A percentile compares a stretch with the other conserved stretches of the same genome.
Evolutionary conservation across 495 filamentous ascomycete species (phyloP).

Genomic region (Amniculicola lignicola): DNA sequence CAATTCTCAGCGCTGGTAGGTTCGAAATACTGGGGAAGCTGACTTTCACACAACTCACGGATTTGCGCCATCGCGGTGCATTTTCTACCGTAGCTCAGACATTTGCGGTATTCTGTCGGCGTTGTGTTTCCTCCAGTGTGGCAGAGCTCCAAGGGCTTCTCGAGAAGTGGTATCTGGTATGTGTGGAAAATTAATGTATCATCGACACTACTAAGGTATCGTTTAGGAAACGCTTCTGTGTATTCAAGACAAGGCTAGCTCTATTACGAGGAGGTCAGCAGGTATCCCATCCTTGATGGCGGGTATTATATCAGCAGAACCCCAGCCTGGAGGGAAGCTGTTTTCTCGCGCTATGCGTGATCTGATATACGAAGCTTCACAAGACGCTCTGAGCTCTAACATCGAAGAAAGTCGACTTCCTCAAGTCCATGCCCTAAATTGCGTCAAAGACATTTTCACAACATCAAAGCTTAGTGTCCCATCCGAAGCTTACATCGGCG

Average conservation of each 20-base stretch:
- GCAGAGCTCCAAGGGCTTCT: slow-evolving; percentile 46
- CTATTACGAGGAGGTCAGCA: slow-evolving; percentile 84
- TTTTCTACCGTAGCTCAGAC: slow-evolving; percentile 91
- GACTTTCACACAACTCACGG: slow-evolving; percentile 75
- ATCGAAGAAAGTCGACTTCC: slow-evolving; percentile 59
- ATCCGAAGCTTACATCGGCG: slow-evolving; percentile 66
- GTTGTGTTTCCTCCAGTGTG: slow-evolving; percentile 45
- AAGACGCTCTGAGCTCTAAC: slow-evolving; percentile 45
- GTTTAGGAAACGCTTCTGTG: slow-evolving; percentile 21
- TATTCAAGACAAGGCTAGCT: slow-evolving; percentile 67
- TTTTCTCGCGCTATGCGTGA: slow-evolving; percentile 53
- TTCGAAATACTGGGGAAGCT: slow-evolving; percentile 61
- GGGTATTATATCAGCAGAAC: slow-evolving; percentile 63
- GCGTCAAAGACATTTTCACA: slow-evolving; percentile 80
- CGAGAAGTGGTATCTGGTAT: slow-evolving; percentile 67
- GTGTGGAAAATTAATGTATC: no score
- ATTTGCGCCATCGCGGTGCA: slow-evolving; percentile 83
- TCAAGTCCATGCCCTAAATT: slow-evolving; percentile 93
- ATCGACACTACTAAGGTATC: no score
- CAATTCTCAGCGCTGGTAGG: slow-evolving; percentile 32
- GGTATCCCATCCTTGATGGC: slow-evolving; percentile 83
- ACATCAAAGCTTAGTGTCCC: slow-evolving; percentile 63
- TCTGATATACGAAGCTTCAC: slow-evolving; percentile 31
- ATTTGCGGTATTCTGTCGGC: slow-evolving; percentile 71
- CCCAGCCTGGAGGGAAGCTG: slow-evolving; percentile 41